Evolutionary conservation across 257 asterid genomes (phyloP).

Genomic region (Solanum megistacrolobum): DNA sequence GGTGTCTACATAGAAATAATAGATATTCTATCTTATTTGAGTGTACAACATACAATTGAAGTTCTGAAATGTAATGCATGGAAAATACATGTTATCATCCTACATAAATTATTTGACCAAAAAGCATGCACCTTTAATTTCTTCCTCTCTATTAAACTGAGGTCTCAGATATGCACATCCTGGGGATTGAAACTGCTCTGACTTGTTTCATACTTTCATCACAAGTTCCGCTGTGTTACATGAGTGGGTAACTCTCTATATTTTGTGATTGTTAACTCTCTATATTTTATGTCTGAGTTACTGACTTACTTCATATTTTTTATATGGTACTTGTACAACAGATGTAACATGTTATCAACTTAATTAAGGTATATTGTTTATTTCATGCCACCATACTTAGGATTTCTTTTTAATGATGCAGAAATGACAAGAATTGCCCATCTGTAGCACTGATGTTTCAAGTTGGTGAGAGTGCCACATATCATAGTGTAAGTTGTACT

Average conservation of each 20-base stretch:
- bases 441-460: conserved; percentile 84
- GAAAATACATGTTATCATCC: neutral
- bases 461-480: conserved; percentile 74
- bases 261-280: neutral
- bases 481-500: conserved; percentile 46
- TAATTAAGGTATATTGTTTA: neutral
- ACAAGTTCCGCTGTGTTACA: neutral
- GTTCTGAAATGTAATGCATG: neutral
- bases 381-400: neutral
- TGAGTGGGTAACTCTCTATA: neutral
- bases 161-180: neutral
- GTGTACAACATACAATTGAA: neutral
- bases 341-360: neutral
- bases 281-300: neutral
- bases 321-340: neutral
- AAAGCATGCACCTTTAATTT: neutral
- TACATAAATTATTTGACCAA: neutral
- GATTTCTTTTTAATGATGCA: conserved; percentile 26
- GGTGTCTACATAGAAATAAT: neutral
- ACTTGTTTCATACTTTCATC: neutral
- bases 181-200: neutral
- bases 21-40: neutral
- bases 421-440: conserved; percentile 58
- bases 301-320: neutral
- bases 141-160: neutral